These are phyloP conservation scores for Mucor racemosus DNA, from an alignment of 371 early-diverging fungal species.

Conservation along the genomic window DNA sequence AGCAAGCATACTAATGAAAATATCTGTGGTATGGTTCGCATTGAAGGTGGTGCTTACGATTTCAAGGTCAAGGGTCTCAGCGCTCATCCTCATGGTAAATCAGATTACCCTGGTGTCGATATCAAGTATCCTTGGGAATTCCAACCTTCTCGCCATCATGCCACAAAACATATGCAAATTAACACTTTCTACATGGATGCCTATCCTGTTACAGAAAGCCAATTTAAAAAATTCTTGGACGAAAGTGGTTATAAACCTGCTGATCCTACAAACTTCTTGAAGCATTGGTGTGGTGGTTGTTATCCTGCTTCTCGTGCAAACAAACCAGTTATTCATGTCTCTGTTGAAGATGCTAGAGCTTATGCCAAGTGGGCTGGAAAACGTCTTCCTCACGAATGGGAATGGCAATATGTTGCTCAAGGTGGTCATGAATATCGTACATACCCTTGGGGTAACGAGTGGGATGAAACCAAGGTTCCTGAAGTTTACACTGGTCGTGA, in stretches of 20 bases:
- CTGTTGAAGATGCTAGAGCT: conserved; percentile 40
- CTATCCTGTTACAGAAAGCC: conserved; percentile 34
- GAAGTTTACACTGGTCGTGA: conserved; percentile 35
- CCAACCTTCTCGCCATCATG: conserved; percentile 27
- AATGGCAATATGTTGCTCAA: conserved; percentile 43
- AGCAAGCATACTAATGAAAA: conserved; percentile 16
- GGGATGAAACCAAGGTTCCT: conserved; percentile 32
- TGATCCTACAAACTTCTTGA: conserved; percentile 36
- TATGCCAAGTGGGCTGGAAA: conserved; percentile 43
- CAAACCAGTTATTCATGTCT: conserved; percentile 38
- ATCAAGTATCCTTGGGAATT: conserved; percentile 38
- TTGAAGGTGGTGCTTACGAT: conserved; percentile 32
- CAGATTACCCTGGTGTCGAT: conserved; percentile 28
- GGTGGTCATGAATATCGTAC: conserved; percentile 30
- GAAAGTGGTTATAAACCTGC: conserved; percentile 29
- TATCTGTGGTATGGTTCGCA: conserved; percentile 33
- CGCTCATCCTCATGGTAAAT: conserved; percentile 10
- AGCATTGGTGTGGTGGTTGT: conserved; percentile 35
- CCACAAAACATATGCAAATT: conserved; percentile 29
- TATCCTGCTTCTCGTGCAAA: conserved; percentile 34
- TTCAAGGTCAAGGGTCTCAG: conserved; percentile 28
- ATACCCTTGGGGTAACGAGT: conserved; percentile 38
- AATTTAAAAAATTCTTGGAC: conserved; percentile 36
- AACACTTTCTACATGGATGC: conserved; percentile 36
- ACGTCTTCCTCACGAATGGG: conserved; percentile 43